Evolutionary conservation across 305 asterid species (phyloP).

Genomic region (Fraxinus platypoda): DNA sequence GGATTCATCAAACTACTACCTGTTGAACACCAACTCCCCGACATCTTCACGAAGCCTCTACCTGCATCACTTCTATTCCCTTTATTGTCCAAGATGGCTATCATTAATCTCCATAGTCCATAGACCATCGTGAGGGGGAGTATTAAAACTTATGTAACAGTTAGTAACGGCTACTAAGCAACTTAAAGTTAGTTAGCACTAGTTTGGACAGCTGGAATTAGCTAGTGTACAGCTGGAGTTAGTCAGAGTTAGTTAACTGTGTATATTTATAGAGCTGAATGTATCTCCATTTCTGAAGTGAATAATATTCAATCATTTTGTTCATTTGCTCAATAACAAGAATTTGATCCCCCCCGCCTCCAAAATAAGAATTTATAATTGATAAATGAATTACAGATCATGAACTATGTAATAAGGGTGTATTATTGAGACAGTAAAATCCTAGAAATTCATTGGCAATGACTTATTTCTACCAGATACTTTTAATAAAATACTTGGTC

Average conservation of each 20-base stretch:
- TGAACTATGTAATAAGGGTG: background rate
- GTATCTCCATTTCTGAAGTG: background rate
- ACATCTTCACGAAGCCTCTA: background rate
- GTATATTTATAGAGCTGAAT: background rate
- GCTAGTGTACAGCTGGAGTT: background rate
- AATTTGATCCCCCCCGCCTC: background rate
- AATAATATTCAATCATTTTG: too few species aligned
- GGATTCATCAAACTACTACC: background rate
- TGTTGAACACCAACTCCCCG: background rate
- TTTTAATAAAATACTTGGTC: background rate
- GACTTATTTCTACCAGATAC: background rate
- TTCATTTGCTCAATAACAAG: too few species aligned
- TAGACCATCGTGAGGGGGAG: background rate
- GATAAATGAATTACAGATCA: background rate
- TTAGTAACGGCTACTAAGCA: background rate
- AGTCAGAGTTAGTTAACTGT: background rate
- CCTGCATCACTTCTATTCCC: background rate
- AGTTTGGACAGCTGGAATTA: background rate
- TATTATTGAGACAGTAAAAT: background rate
- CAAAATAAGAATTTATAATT: background rate
- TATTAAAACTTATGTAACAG: background rate
- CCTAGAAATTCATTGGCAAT: background rate
- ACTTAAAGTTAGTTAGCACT: background rate
- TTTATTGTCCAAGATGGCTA: background rate
- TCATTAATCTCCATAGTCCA: background rate